Conservation (phyloP, 164 flowering plant species). For the Annona squamosa region DNA sequence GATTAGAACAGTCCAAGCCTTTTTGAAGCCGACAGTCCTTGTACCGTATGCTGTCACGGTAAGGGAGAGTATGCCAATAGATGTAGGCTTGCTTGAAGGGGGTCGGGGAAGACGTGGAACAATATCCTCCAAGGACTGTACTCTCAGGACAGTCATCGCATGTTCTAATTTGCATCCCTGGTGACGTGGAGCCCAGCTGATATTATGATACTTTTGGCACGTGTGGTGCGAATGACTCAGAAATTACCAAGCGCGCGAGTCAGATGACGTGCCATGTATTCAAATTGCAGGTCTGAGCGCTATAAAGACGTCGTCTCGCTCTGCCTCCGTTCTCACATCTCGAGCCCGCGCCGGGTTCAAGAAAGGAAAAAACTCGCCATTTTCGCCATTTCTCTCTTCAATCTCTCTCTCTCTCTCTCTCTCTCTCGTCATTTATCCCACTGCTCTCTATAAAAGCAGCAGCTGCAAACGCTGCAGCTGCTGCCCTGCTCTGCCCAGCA, state of each 20-base stretch:
- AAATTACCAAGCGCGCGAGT: background rate
- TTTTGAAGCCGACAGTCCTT: too few relatives aligned
- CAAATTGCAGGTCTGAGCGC: constrained; percentile 8
- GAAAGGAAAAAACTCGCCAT: constrained; percentile 4
- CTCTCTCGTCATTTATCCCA: background rate
- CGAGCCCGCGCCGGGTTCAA: constrained; percentile 17
- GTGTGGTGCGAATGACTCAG: background rate
- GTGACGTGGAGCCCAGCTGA: background rate
- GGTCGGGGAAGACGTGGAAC: too few relatives aligned
- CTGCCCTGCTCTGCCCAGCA: too few relatives aligned
- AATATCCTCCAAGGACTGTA: too few relatives aligned
- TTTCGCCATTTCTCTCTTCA: constrained; percentile 14
- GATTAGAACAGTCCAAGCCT: too few relatives aligned
- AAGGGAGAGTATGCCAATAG: too few relatives aligned
- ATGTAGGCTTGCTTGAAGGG: too few relatives aligned
- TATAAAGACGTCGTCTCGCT: constrained; percentile 8
- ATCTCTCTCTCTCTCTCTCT: background rate
- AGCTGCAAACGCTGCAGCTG: background rate
- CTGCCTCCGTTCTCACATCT: constrained; percentile 6
- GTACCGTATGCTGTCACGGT: too few relatives aligned
- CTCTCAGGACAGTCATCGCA: too few relatives aligned
- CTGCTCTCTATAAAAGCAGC: background rate
- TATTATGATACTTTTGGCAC: background rate
- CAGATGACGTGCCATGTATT: background rate
- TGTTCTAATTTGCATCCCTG: too few relatives aligned